Evolutionary conservation across 2,329 filamentous ascomycete species (phyloP).

Genomic region (Colletotrichum euphorbiae): DNA sequence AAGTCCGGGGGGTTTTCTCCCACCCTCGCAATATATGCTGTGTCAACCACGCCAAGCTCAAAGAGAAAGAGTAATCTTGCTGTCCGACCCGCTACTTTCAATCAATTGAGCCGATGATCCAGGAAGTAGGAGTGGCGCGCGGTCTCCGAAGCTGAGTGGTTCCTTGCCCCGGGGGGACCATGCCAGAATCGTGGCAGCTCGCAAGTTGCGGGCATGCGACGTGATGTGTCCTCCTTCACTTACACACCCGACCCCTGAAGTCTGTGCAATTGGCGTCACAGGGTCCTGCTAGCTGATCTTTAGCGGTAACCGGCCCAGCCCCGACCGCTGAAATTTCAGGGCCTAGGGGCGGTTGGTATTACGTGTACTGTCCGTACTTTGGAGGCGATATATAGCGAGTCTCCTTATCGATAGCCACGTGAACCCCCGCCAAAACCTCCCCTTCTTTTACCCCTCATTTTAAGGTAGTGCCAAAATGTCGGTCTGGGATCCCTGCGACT

Average conservation of each 20-base stretch:
- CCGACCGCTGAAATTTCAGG: slow-evolving; percentile 9
- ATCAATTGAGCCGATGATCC: slow-evolving; percentile 21
- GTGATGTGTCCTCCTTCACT: background rate
- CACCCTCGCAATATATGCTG: slow-evolving; percentile 3
- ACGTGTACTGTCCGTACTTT: background rate
- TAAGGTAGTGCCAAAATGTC: slow-evolving; percentile 27
- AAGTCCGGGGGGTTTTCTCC: slow-evolving; percentile 1
- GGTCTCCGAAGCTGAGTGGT: slow-evolving; percentile 8
- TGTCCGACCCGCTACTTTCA: slow-evolving; percentile 13
- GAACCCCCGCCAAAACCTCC: slow-evolving; percentile 18
- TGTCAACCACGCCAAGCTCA: slow-evolving; percentile 24
- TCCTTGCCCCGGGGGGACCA: slow-evolving; percentile 8
- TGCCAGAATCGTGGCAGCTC: slow-evolving; percentile 12
- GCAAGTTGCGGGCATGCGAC: background rate
- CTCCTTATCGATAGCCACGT: slow-evolving; percentile 18
- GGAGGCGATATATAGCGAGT: slow-evolving; percentile 11
- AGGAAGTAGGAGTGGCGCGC: background rate
- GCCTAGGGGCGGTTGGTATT: background rate
- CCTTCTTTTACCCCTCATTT: slow-evolving; percentile 22
- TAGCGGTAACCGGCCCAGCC: slow-evolving; percentile 26
- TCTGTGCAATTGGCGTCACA: slow-evolving; percentile 22
- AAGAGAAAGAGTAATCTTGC: slow-evolving; percentile 23
- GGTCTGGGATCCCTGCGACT: slow-evolving; percentile 24
- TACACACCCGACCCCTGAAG: slow-evolving; percentile 3
- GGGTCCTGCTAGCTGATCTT: slow-evolving; percentile 23